Evolutionary conservation across 495 filamentous ascomycete genomes (phyloP), one percentile per base, ranked within the genome.

Genomic region (Pyronema domesticum): DNA sequence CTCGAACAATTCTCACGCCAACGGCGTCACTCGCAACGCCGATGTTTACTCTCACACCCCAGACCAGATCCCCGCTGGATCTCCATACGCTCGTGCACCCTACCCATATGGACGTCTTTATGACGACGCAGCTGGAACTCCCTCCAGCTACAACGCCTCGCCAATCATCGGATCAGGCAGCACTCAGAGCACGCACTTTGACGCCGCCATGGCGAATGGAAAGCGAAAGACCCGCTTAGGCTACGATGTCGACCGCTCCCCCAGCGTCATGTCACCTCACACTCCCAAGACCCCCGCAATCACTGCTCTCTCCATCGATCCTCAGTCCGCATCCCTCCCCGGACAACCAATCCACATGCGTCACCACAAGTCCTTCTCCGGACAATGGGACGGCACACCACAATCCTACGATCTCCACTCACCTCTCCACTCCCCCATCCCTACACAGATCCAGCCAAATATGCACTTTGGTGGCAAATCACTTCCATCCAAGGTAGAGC

Each of bases 31-130:
- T 30, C 45, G 10, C 14, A 34, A 10, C 35, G 30, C 7, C 8
- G 74, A 81, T 43, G 72, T 81, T 53, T 85, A 77, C 67, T 85
- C 82, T 7, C 76, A 79, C 59, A 84, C 80, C 7, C 82, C 82
- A 11, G 82, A 85, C 40, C 76, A 78, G 37, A 72, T 72, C 13
- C 80, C 82, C 7, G 81, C 81, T 58, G 76, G 81, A 59, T 84
- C 80, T 59, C 82, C 82, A 1, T 86, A 82, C 57, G 68, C 76
- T 18, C 62, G 57, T 37, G 49, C 55, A 17, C 62, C 57, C 37
- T 34, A 58, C n/a, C 58, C 74, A 71, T 58, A 81, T 81, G 73
- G 54, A 11, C 55, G 72, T 77, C 63, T 82, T 76, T 65, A 59
- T n/a, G 58, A 63, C 18, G 63, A 57, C 48, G 61, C 53, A 10